Percentiles rank a stretch among this genome's conserved stretches.
phyloP scores from a whole-genome alignment of 768 basidiomycete genomes.

The Leccinum sublutescens region DNA sequence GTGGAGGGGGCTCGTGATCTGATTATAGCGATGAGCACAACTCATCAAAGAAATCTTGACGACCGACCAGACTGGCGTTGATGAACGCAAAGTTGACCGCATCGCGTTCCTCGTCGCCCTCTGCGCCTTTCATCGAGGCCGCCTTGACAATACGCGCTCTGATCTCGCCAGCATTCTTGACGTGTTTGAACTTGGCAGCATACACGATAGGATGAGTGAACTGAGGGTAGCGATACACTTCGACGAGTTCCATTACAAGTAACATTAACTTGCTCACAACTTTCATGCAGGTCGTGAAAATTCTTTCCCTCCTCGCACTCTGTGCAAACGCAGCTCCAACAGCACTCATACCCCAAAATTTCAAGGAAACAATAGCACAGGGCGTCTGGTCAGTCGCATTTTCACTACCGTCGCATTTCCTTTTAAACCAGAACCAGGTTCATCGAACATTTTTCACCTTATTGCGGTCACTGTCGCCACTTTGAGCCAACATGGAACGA shows the following conservation, averaged over 20 bases:
- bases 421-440: conserved; percentile 43
- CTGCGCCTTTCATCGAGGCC: conserved; percentile 52
- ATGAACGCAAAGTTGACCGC: conserved; percentile 91
- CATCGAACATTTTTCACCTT: conserved; percentile 86
- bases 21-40: conserved; percentile 8
- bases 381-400: conserved; percentile 57
- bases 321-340: conserved; percentile 36
- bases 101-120: conserved; percentile 67
- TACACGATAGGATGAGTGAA: conserved; percentile 49
- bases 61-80: conserved; percentile 72
- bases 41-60: conserved; percentile 1
- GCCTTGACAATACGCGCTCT: conserved; percentile 70
- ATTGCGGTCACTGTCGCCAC: conserved; percentile 73
- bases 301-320: conserved; percentile 28
- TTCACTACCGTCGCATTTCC: neutral
- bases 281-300: conserved; percentile 7
- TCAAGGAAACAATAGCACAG: conserved; percentile 46
- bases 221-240: conserved; percentile 55
- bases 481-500: conserved; percentile 85
- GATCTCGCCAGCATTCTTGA: conserved; percentile 61
- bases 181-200: conserved; percentile 63
- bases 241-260: conserved; percentile 40
- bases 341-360: conserved; percentile 57
- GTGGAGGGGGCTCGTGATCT: conserved; percentile 83
- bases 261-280: neutral